Evolutionary conservation across 2,329 filamentous ascomycete species (phyloP).

Genomic region (Nemania sp.): DNA sequence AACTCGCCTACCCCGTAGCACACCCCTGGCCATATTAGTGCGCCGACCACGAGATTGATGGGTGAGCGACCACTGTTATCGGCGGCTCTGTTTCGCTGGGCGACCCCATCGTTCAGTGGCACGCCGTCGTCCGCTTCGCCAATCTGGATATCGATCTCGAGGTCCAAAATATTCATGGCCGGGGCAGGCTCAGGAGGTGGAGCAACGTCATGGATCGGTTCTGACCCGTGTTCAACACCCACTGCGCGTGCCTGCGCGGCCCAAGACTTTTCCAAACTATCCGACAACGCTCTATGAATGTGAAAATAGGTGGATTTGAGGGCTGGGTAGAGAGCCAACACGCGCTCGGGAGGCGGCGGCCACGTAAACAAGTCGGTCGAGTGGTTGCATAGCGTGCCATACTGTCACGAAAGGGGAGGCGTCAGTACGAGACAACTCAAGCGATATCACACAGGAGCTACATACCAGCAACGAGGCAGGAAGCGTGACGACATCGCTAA

Average conservation of each 20-base stretch:
- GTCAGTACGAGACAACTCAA: background rate
- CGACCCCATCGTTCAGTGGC: slow-evolving; percentile 26
- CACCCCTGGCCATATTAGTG: slow-evolving; percentile 78
- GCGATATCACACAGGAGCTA: background rate
- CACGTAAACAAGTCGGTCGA: slow-evolving; percentile 52
- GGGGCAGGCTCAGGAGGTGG: slow-evolving; percentile 19
- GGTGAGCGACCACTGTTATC: slow-evolving; percentile 23
- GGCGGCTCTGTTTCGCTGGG: slow-evolving; percentile 23
- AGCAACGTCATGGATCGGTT: slow-evolving; percentile 10
- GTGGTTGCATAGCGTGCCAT: slow-evolving; percentile 50
- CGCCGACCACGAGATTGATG: slow-evolving; percentile 54
- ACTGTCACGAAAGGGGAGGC: slow-evolving; percentile 45
- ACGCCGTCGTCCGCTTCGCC: slow-evolving; percentile 28
- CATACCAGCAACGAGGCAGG: slow-evolving; percentile 39
- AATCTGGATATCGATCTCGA: slow-evolving; percentile 35
- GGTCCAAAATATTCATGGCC: slow-evolving; percentile 27
- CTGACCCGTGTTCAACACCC: slow-evolving; percentile 12
- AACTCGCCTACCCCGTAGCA: slow-evolving; percentile 78
- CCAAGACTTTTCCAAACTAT: slow-evolving; percentile 52
- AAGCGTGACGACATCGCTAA: slow-evolving; percentile 55
- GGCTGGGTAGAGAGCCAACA: slow-evolving; percentile 53
- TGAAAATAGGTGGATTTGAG: slow-evolving; percentile 47
- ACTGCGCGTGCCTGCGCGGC: slow-evolving; percentile 48
- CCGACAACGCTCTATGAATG: slow-evolving; percentile 52
- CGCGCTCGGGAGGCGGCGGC: slow-evolving; percentile 58